Evolutionary conservation across 208 protist species (phyloP), one percentile per base, ranked within the genome.

Genomic region (Acanthamoeba castellanii): DNA sequence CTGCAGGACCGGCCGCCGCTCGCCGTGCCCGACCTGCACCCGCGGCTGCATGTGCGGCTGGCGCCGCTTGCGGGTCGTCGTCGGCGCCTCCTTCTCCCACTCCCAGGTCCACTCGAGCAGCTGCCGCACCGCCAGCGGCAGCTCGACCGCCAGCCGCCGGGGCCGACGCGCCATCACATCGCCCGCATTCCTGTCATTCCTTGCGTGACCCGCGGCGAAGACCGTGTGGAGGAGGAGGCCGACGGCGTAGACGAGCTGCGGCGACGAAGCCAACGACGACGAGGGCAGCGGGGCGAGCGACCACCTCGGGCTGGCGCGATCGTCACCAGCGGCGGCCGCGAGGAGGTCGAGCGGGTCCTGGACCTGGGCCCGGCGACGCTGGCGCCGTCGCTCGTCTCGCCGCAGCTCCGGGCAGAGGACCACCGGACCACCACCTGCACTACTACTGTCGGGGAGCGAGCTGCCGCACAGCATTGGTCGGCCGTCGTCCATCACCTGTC

Each of bases 91-190:
- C 37, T 7, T 20, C 70, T 78, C 70, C 70, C 70, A 78, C 30
- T 78, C 70, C 70, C 70, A 78, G 5, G 70, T 78, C 70, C 70
- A 78, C 70, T 78, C 32, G 70, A 78, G 70, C 70, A 78, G 70
- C 70, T 78, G 70, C 70, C 70, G n/a, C 32, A 78, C 37, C 32
- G 70, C 70, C 70, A 78, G 70, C 30, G 70, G 70, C 70, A 78
- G 70, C 70, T 30, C 70, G 0, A 78, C 8, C 16, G 59, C 14
- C 59, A 66, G 59, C 59, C 59, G 59, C 59, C 22, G 14, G 25
- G 59, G 25, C 59, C 22, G 59, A 11, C 59, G 16, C 59, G 59
- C 55, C 6, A 22, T 22, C 16, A 22, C 1, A n/a, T n/a, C 59
- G n/a, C 2, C 70, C 11, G n/a, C 70, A 25, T 78, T 42, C 37